Evolutionary conservation across 2,329 filamentous ascomycete species (phyloP).

Genomic region (Sarocladium oryzae): DNA sequence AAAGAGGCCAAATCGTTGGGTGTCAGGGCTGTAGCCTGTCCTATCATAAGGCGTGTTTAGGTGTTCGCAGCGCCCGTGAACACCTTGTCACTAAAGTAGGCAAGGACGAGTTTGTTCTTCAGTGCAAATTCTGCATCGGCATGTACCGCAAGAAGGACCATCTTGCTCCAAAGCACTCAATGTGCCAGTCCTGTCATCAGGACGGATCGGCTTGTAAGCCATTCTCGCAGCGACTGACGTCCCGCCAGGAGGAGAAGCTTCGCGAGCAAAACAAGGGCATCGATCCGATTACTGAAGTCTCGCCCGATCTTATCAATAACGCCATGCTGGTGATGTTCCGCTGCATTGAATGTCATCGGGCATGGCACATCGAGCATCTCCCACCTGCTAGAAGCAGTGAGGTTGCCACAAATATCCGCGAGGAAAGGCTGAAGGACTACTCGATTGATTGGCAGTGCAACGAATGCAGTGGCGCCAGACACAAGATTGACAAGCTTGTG

Average conservation of each 20-base stretch:
- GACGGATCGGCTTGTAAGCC: conserved; percentile 64
- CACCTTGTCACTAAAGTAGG: conserved; percentile 84
- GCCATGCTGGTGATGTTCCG: conserved; percentile 72
- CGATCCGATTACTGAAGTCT: conserved; percentile 66
- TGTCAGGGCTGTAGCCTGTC: conserved; percentile 86
- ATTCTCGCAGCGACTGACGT: conserved; percentile 66
- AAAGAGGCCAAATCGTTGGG: conserved; percentile 64
- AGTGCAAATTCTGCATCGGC: conserved; percentile 81
- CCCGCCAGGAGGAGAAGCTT: conserved; percentile 76
- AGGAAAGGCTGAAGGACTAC: conserved; percentile 65
- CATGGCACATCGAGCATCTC: conserved; percentile 80
- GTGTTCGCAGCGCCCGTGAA: conserved; percentile 65
- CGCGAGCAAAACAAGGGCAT: conserved; percentile 71
- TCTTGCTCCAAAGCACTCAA: conserved; percentile 61
- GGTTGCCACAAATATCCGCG: conserved; percentile 25
- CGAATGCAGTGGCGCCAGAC: conserved; percentile 59
- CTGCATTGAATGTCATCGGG: conserved; percentile 68
- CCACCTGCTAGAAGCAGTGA: conserved; percentile 37
- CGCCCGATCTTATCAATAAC: conserved; percentile 64
- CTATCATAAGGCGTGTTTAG: conserved; percentile 80
- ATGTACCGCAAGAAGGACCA: conserved; percentile 60
- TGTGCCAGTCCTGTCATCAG: conserved; percentile 63
- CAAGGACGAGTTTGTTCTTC: conserved; percentile 72
- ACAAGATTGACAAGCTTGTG: conserved; percentile 71
- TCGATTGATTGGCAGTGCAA: conserved; percentile 70